Base-by-base conservation (phyloP, 2,329 filamentous ascomycete genomes). In the Neonectria punicea region DNA sequence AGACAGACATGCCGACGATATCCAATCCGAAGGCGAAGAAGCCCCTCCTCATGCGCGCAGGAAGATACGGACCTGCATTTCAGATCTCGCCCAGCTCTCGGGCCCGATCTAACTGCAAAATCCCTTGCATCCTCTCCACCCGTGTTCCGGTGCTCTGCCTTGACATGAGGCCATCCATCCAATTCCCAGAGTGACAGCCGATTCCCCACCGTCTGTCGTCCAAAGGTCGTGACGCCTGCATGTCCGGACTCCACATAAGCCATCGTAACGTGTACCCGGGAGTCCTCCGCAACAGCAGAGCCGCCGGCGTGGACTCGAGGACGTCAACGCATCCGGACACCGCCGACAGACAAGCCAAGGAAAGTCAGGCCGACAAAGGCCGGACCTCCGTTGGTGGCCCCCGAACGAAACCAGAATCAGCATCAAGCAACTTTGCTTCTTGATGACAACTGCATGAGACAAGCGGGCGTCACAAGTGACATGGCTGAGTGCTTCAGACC, bases 161-260 rank as follows among this genome's bases (percentile, higher is more conserved):
- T 51, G 39, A 61, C 58, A 70, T 64, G 66, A 72, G 69, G 56
- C 66, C 66, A 70, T 46, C 47, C 49, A 47, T 53, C 32, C 7
- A 25, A 25, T 25, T 34, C 20, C 20, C 20, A 39, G 43, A 65
- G 58, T 59, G 69, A 72, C 65, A 67, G 69, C 63, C 57, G 69
- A 72, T 66, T 70, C 61, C 70, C 70, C 70, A 68, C 68, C 41
- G 13, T 53, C 32, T 36, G 49, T 59, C 30, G 6, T 63, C 60
- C 62, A 64, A 63, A 55, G 50, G 67, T 61, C 54, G 57, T 46
- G 60, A 70, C 63, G 46, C 44, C 54, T 30, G 62, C 61, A 68
- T 66, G 53, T 58, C 54, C 54, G 56, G 49, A 58, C 53, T 54
- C 61, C 61, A 61, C 49, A 60, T 34, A 58, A 18, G 28, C 57